Conservation (phyloP, 2,329 filamentous ascomycete species). For the Fusarium sp. region DNA sequence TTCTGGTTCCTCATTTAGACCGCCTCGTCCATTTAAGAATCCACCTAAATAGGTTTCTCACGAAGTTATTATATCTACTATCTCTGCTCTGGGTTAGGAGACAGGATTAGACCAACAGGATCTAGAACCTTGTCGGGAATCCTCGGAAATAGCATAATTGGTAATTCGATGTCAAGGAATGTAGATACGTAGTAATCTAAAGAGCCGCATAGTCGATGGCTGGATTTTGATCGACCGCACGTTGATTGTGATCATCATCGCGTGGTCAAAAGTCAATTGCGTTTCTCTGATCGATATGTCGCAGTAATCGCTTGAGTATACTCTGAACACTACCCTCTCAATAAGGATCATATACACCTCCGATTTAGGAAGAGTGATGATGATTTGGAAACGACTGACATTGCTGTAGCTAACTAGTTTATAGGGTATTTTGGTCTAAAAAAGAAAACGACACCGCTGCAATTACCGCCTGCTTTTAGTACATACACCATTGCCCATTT, state of each 20-base stretch:
- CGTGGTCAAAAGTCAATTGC: background rate
- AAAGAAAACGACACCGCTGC: conserved; percentile 8
- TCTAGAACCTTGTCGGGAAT: background rate
- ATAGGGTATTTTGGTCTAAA: conserved; percentile 13
- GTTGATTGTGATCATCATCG: background rate
- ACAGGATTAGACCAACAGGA: background rate
- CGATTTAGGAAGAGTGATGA: background rate
- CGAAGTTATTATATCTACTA: background rate
- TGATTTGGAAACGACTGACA: background rate
- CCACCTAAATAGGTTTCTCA: too few relatives aligned
- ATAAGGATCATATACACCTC: background rate
- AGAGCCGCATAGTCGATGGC: background rate
- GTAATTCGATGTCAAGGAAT: background rate
- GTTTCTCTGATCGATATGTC: too few relatives aligned
- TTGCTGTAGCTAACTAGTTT: background rate
- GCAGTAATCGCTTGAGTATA: too few relatives aligned
- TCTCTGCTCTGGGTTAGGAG: too few relatives aligned
- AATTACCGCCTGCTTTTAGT: conserved; percentile 8
- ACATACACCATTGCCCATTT: background rate
- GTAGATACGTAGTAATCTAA: too few relatives aligned
- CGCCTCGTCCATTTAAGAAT: too few relatives aligned
- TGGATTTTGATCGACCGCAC: background rate
- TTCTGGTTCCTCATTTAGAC: too few relatives aligned
- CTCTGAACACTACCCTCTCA: too few relatives aligned
- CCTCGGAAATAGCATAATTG: background rate